Conservation (phyloP, 441 rosid genomes). For the Corymbia calophylla region DNA sequence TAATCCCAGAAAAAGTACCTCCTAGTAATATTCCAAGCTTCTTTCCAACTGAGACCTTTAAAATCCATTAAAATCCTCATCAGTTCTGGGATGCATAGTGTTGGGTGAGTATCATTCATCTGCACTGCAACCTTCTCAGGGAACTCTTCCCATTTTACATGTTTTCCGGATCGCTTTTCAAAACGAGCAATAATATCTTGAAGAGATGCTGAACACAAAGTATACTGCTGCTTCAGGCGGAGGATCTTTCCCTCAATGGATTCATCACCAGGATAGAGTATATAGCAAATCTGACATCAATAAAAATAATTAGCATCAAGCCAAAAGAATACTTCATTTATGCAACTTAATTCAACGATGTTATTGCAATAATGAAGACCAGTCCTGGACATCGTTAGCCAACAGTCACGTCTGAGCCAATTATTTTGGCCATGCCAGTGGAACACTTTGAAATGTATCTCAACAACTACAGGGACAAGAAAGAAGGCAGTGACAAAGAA, state of each 20-base stretch:
- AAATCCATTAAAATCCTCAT: constrained; percentile 44
- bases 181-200: constrained; percentile 84
- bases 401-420: not conserved
- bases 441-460: not conserved
- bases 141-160: constrained; percentile 65
- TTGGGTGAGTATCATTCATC: constrained; percentile 91
- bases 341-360: not conserved
- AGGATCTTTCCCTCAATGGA: constrained; percentile 81
- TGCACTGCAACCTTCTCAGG: constrained; percentile 92
- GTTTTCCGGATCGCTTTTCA: constrained; percentile 71
- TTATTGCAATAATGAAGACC: not conserved
- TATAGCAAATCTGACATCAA: constrained; percentile 55
- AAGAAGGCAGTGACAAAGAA: not conserved
- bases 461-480: not conserved
- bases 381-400: not conserved
- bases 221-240: constrained; percentile 93
- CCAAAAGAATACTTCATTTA: not conserved
- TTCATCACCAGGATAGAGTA: constrained; percentile 96
- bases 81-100: constrained; percentile 66
- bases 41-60: constrained; percentile 56
- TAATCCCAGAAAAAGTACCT: constrained; percentile 21
- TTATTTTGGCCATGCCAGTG: not conserved
- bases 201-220: constrained; percentile 92
- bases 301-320: not conserved
- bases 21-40: constrained; percentile 64